Percentiles rank a stretch among this genome's conserved stretches.
Conservation (phyloP, 768 basidiomycete genomes). For the Lactarius deliciosus region DNA sequence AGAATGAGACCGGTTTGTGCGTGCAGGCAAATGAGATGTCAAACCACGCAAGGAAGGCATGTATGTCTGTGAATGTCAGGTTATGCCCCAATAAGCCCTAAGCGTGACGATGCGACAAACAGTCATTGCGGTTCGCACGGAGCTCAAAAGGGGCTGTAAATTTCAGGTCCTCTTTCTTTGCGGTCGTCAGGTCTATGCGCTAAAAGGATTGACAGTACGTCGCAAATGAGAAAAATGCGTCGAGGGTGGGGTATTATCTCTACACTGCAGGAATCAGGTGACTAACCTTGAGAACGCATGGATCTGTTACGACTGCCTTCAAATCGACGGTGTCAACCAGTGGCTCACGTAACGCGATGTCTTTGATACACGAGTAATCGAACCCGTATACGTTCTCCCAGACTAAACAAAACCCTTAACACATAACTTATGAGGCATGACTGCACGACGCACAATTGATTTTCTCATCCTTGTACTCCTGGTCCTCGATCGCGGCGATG, state of each 20-base stretch:
- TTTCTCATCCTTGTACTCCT: conserved; percentile 99
- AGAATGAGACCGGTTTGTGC: conserved; percentile 94
- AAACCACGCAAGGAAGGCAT: conserved; percentile 99
- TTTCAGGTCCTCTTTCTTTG: conserved; percentile 91
- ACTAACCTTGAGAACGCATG: conserved; percentile 80
- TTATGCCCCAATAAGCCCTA: conserved; percentile 7
- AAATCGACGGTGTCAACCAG: conserved; percentile 99
- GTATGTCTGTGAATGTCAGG: conserved; percentile 60
- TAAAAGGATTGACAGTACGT: conserved; percentile 34
- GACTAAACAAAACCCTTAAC: conserved; percentile 50
- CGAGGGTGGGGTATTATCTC: not conserved
- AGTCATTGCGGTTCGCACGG: conserved; percentile 84
- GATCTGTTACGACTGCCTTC: conserved; percentile 92
- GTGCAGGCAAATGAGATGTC: conserved; percentile 94
- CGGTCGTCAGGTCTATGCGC: conserved; percentile 89
- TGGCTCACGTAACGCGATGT: conserved; percentile 94
- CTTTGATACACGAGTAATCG: conserved; percentile 99
- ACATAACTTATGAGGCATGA: conserved; percentile 4
- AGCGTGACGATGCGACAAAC: conserved; percentile 46
- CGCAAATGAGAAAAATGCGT: conserved; percentile 4
- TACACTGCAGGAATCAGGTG: not conserved
- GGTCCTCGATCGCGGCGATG: conserved; percentile 96
- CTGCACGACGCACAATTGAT: conserved; percentile 83
- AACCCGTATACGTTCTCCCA: conserved; percentile 99
- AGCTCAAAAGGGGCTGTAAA: conserved; percentile 82